A percentile compares a stretch with the other conserved stretches of the same genome.
Conservation (phyloP, 306 rosid genomes). For the Gastrolobium villosum region DNA sequence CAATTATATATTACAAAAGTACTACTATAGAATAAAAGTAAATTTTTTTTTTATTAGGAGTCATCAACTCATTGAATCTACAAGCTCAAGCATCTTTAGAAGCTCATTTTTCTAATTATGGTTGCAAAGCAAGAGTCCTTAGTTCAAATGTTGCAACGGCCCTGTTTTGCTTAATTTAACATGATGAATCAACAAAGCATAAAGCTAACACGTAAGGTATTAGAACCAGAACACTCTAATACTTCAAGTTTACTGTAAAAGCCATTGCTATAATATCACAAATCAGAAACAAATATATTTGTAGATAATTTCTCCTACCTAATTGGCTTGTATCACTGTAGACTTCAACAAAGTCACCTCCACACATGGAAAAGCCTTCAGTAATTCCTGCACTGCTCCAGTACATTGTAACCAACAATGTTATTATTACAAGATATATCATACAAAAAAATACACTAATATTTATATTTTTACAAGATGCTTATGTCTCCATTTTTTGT, state of each 20-base stretch:
- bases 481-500: conserved; percentile 21
- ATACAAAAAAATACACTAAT: conserved; percentile 6
- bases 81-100: conserved; percentile 14
- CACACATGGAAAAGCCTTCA: conserved; percentile 99
- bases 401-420: conserved; percentile 27
- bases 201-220: conserved; percentile 1
- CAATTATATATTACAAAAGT: not conserved
- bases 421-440: conserved; percentile 29
- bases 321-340: conserved; percentile 82
- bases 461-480: conserved; percentile 13
- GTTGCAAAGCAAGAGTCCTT: conserved; percentile 15
- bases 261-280: not conserved
- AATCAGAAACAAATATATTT: not conserved
- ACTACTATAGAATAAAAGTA: not conserved
- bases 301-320: conserved; percentile 61
- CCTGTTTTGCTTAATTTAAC: not conserved
- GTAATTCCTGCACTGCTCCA: conserved; percentile 92
- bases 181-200: conserved; percentile 24
- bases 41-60: not conserved
- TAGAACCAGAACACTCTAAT: conserved; percentile 8
- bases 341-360: conserved; percentile 98
- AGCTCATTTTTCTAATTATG: conserved; percentile 5
- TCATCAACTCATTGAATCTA: conserved; percentile 1
- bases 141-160: conserved; percentile 9
- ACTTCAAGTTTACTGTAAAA: conserved; percentile 5